Conservation (phyloP, 2,329 filamentous ascomycete species). For the Alternaria sp. region DNA sequence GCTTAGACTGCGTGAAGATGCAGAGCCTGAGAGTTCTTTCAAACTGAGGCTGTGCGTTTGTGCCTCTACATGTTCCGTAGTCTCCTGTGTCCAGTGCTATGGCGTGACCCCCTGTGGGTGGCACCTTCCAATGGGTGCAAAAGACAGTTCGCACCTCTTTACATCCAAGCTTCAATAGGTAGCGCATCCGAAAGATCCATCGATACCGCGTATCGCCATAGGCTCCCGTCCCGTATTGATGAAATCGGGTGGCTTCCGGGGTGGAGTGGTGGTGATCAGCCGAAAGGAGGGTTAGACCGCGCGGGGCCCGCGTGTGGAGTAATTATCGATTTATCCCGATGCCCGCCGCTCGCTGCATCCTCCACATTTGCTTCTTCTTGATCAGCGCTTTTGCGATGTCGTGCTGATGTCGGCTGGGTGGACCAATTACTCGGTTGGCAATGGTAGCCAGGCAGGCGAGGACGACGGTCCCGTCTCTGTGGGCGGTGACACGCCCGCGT, state of each 20-base stretch:
- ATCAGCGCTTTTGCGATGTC: conserved; percentile 24
- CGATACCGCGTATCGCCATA: neutral
- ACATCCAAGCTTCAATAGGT: neutral
- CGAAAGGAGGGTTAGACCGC: conserved; percentile 25
- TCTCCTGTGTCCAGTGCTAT: neutral
- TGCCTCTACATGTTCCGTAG: neutral
- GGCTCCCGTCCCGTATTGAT: neutral
- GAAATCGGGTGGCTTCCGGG: neutral
- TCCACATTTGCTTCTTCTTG: conserved; percentile 25
- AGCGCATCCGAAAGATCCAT: neutral
- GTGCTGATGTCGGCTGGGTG: conserved; percentile 41
- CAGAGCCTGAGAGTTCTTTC: too few species aligned
- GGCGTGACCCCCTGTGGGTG: neutral
- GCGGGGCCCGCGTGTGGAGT: conserved; percentile 32
- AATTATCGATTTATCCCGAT: conserved; percentile 31
- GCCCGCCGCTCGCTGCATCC: conserved; percentile 31
- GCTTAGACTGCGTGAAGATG: too few species aligned
- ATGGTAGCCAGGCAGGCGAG: conserved; percentile 30
- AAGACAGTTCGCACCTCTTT: neutral
- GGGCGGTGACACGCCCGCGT: conserved; percentile 40
- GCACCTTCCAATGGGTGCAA: neutral
- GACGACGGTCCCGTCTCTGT: conserved; percentile 32
- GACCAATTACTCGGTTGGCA: conserved; percentile 41
- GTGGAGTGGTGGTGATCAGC: conserved; percentile 21
- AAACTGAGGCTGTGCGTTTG: too few species aligned